Evolutionary conservation across 129 eudicot species (phyloP).

Genomic region (Escallonia rubra): DNA sequence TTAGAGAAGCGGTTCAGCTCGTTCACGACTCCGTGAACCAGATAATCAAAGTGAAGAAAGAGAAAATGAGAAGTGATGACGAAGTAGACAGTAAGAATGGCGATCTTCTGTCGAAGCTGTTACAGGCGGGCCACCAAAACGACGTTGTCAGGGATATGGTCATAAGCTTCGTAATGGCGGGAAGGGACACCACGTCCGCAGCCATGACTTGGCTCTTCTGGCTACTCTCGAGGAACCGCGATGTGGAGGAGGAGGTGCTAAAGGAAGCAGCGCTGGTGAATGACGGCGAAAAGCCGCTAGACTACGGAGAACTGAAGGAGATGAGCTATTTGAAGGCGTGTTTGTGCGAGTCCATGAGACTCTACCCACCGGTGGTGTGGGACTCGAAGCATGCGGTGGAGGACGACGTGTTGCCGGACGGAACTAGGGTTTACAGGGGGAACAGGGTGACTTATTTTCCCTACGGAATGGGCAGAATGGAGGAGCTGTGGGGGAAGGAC

Average conservation of each 20-base stretch:
- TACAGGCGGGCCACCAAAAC: constrained; percentile 41
- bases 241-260: constrained; percentile 30
- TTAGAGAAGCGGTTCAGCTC: constrained; percentile 34
- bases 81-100: constrained; percentile 11
- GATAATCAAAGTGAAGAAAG: constrained; percentile 32
- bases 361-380: constrained; percentile 68
- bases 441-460: constrained; percentile 81
- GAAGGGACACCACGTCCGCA: constrained; percentile 74
- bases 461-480: constrained; percentile 97
- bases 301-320: constrained; percentile 21
- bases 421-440: constrained; percentile 55
- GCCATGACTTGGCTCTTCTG: constrained; percentile 56
- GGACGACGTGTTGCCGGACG: constrained; percentile 64
- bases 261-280: constrained; percentile 52
- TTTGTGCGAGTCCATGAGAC: constrained; percentile 60
- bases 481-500: constrained; percentile 76
- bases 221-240: constrained; percentile 43
- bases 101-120: constrained; percentile 55
- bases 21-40: constrained; percentile 39
- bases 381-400: constrained; percentile 55
- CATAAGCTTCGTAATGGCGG: constrained; percentile 63
- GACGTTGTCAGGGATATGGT: constrained; percentile 57
- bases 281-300: neutral
- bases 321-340: constrained; percentile 60
- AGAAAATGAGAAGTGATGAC: constrained; percentile 12